phyloP scores from a whole-genome alignment of 2,329 filamentous ascomycete species.

The Diaporthe sp. region DNA sequence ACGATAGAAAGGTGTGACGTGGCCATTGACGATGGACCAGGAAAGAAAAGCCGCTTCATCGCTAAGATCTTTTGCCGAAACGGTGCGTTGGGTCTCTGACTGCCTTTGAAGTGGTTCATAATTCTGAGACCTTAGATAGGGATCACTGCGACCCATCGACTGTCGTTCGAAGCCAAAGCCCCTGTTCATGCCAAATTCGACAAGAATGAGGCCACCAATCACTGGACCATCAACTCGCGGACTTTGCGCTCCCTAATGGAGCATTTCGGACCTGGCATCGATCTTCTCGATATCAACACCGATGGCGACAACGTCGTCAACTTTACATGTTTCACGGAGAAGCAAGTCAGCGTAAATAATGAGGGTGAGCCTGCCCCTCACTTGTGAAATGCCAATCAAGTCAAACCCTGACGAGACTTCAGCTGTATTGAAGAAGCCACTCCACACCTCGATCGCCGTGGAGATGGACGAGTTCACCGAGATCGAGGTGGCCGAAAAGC shows the following conservation, averaged over 20 bases:
- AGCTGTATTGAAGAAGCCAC: constrained; percentile 83
- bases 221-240: constrained; percentile 79
- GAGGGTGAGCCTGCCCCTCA: constrained; percentile 59
- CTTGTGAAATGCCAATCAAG: constrained; percentile 16
- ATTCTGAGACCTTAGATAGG: constrained; percentile 55
- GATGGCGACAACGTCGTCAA: constrained; percentile 79
- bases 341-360: constrained; percentile 71
- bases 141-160: constrained; percentile 80
- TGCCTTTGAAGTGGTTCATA: neutral
- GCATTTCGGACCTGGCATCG: constrained; percentile 83
- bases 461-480: constrained; percentile 83
- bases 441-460: constrained; percentile 83
- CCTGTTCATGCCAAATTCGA: constrained; percentile 84
- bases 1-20: constrained; percentile 82
- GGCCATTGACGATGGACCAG: constrained; percentile 77
- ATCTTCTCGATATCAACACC: constrained; percentile 83
- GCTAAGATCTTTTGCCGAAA: constrained; percentile 81
- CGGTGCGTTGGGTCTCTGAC: constrained; percentile 55
- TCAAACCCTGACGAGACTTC: constrained; percentile 34
- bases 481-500: constrained; percentile 78
- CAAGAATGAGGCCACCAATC: constrained; percentile 72
- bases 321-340: constrained; percentile 86
- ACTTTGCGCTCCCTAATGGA: constrained; percentile 82
- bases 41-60: constrained; percentile 79
- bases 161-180: constrained; percentile 81